Base-by-base conservation (phyloP, 1,284 basidiomycete genomes). In the Ustanciosporium gigantosporum region DNA sequence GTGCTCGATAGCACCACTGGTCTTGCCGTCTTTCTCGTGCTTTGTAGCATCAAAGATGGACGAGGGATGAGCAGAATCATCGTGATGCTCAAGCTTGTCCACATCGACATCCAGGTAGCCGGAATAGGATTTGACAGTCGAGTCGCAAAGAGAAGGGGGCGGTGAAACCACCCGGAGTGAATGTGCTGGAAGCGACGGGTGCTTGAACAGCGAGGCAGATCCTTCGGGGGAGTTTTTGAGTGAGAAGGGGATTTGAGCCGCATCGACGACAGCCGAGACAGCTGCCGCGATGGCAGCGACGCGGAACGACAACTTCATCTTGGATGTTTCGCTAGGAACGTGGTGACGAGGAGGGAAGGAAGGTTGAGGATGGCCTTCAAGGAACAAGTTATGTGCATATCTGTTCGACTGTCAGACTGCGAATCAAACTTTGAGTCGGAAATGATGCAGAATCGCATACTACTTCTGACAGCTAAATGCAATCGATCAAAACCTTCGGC, bases 31-130 rank as follows among this genome's bases (percentile, higher is more conserved):
- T 40, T 57, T 52, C 8, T 56, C 45, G 36, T 53, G 53, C 37
- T 49, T 46, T 13, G 16, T 7, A 4, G 42, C 27, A 9, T 41
- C 41, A n/a, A 57, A 34, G 21, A 32, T 25, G 4, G 41, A 29
- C 17, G 16, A 4, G 4, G 17, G 20, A 24, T 37, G 46, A 3
- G 38, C 36, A 19, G 38, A 24, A 3, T 43, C 31, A 19, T 58
- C 47, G 17, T 67, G 62, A 35, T 66, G 39, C 25, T 49, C 51
- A 21, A 77, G 62, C 20, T 36, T 31, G 39, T 77, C 75, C 22
- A 77, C 46, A 38, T 77, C 68, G 31, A 77, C 75, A 40, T 77
- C 75, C 32, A 77, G 66, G 43, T 77, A 77, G 25, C 75, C 75
- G 13, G 68, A 69, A 49, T 64, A 76, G 13, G 70, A 72, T 20